Evolutionary conservation across 257 asterid genomes (phyloP).

Genomic region (Ligustrum vulgare): DNA sequence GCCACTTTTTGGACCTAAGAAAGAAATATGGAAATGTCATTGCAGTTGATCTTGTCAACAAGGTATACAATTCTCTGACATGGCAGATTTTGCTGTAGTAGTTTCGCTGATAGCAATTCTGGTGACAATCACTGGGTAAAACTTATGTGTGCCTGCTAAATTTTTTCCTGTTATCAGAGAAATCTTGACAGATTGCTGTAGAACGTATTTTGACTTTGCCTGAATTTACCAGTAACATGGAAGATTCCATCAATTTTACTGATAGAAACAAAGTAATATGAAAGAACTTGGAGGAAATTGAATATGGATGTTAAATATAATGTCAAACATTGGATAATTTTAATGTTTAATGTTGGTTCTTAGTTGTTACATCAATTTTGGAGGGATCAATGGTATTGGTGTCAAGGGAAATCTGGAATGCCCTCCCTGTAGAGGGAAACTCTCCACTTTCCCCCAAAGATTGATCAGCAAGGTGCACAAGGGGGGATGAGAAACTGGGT

Average conservation of each 20-base stretch:
- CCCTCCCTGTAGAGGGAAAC: not conserved
- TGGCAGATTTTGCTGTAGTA: slow-evolving; percentile 4
- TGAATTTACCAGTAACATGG: not conserved
- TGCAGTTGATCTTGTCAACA: slow-evolving; percentile 78
- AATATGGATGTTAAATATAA: not conserved
- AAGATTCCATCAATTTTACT: not conserved
- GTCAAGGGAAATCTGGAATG: not conserved
- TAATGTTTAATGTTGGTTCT: not conserved
- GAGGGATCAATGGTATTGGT: not conserved
- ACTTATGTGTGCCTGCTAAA: not conserved
- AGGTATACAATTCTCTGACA: slow-evolving; percentile 42
- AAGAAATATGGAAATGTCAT: slow-evolving; percentile 83
- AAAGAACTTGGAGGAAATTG: not conserved
- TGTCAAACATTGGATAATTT: not conserved
- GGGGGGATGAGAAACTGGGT: not conserved
- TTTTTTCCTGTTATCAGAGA: slow-evolving; percentile 2
- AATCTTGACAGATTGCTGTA: not conserved
- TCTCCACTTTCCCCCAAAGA: not conserved
- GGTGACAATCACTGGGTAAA: slow-evolving; percentile 3
- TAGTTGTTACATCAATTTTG: not conserved
- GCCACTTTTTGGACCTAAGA: slow-evolving; percentile 75
- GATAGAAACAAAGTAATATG: not conserved
- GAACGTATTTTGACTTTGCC: not conserved
- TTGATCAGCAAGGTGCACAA: not conserved
- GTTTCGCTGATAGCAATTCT: slow-evolving; percentile 3